Evolutionary conservation across 176 grass and related monocot species (phyloP), one percentile per base, ranked within the genome.

Genomic region (Elaeis guineensis): DNA sequence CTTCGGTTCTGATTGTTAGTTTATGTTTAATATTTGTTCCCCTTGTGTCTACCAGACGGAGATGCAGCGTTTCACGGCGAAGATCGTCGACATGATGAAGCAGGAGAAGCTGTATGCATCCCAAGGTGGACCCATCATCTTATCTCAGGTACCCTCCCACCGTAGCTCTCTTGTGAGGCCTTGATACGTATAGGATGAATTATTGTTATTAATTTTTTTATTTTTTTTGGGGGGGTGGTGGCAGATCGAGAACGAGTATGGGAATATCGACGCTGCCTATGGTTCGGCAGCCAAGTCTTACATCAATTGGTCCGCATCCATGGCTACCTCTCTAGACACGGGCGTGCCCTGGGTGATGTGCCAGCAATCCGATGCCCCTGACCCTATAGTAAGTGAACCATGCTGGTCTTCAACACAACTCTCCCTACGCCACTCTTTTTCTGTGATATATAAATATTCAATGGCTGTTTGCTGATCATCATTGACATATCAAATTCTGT

Each of bases 271-370:
- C 64, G 1, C 25, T 15, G 2, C 21, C 12, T 98, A 92, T 59
- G 87, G 93, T 51, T 8, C 66, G 2, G 52, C 76, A 3, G 93
- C 84, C 2, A 90, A 92, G 81, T 58, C 66, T 1, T 98, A 98
- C 66, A 83, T 98, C 52, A 66, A 71, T 12, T 98, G 93, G 93
- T 59, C 93, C n/a, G 93, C 93, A 65, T 83, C 84, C 5, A 98
- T 98, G 93, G 93, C 93, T 67, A 35, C 85, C 58, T 78, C 93
- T 58, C 87, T 92, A 71, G 79, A 92, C 72, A 98, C 87, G 55
- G 84, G 93, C 76, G 93, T 98, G 19, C 93, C 93, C 2, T 98
- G 93, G 93, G 84, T 98, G 64, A 98, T 98, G 93, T 98, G 93
- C 80, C 84, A 92, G 67, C 93, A 98, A 81, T 0, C 17, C 70